Evolutionary conservation across 2,329 filamentous ascomycete species (phyloP), one percentile per base, ranked within the genome.

Genomic region (Trichoderma breve): DNA sequence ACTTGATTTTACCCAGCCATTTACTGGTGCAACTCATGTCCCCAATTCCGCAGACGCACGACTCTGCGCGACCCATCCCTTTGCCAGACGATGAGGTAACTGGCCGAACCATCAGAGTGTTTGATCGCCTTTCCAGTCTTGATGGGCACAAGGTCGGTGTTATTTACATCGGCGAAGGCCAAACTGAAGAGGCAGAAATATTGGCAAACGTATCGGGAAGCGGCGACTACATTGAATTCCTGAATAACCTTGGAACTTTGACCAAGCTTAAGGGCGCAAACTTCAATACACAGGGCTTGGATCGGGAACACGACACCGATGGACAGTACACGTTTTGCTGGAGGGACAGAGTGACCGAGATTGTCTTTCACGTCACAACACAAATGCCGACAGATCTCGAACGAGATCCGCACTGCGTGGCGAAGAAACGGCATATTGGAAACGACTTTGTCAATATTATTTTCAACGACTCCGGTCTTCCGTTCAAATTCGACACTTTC

Each of bases 371-470:
- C 79, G 91, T 98, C 70, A 94, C 93, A 6, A 99, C 95, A 4
- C 94, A 98, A 86, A 99, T 99, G 96, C 96, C 96, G 1, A 97
- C 94, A 11, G 89, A 97, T 78, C 84, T 91, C 15, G 90, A 94
- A 69, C 87, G 89, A 34, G 94, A 97, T 76, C 89, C 92, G 11
- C 87, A 89, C 73, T 94, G 92, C 78, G 90, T 91, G 73, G 87
- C 90, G 80, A 99, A 99, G 84, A 99, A 99, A 82, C 88, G 91
- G 3, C 97, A 98, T 78, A 96, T 98, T 73, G 96, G 96, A 72
- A 99, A 99, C 79, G 96, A 98, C 81, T 97, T 93, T 80, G 96
- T 99, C 79, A 98, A 97, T 79, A 97, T 99, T 76, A 92, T 99
- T 72, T 99, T 97, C 86, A 99, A 99, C 80, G 94, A 97, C 78